Conservation (phyloP, 495 filamentous ascomycete genomes). For the Talaromyces stipitatus region DNA sequence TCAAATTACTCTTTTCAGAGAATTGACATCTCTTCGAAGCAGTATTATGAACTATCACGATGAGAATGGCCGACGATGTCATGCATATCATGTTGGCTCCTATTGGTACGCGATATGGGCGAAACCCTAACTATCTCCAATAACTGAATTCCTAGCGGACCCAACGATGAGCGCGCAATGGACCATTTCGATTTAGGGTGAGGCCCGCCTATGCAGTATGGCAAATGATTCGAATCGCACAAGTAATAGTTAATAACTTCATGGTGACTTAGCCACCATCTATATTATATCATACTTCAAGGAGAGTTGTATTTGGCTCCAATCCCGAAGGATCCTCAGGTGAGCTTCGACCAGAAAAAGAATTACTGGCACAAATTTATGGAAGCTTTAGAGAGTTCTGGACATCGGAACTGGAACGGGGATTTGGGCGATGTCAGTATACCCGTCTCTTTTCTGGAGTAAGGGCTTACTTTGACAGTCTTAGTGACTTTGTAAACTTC, state of each 20-base stretch:
- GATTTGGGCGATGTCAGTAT: slow-evolving; percentile 15
- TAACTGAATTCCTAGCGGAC: slow-evolving; percentile 16
- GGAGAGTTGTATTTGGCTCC: not conserved
- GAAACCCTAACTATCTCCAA: not conserved
- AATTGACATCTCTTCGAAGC: slow-evolving; percentile 3
- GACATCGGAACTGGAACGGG: not conserved
- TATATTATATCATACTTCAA: not conserved
- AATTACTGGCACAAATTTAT: too few species aligned
- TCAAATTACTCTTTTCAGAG: not conserved
- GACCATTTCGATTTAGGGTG: not conserved
- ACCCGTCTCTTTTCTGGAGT: not conserved
- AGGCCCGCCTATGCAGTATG: not conserved
- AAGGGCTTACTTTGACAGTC: not conserved
- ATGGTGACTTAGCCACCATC: not conserved
- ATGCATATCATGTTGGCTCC: slow-evolving; percentile 25
- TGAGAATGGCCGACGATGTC: slow-evolving; percentile 28
- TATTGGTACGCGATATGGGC: slow-evolving; percentile 10
- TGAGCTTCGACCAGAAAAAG: not conserved
- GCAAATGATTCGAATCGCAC: slow-evolving; percentile 7
- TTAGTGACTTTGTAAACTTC: slow-evolving; percentile 34
- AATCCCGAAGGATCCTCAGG: not conserved
- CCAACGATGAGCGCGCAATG: slow-evolving; percentile 19
- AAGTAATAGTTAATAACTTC: not conserved
- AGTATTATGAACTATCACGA: slow-evolving; percentile 19
- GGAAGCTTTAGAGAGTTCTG: not conserved